Conservation (phyloP, 208 protist genomes). For the Phytomonas serpens region DNA sequence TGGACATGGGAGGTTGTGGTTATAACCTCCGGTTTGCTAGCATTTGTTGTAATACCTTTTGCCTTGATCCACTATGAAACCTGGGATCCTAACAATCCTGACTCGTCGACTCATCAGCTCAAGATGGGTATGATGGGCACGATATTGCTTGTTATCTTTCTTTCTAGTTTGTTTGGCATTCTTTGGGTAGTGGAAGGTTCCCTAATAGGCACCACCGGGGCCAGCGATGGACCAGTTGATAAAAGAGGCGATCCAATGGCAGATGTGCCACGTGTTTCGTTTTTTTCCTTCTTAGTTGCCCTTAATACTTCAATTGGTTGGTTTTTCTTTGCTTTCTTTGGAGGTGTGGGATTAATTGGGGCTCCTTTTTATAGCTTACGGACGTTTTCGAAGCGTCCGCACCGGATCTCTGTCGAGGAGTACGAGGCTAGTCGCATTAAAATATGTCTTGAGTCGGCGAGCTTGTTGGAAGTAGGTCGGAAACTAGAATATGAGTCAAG, state of each 20-base stretch:
- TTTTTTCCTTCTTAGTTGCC: conserved; percentile 40
- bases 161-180: neutral
- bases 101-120: conserved; percentile 14
- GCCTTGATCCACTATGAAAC: conserved; percentile 85
- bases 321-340: conserved; percentile 88
- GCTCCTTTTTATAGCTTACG: conserved; percentile 82
- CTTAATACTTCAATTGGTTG: conserved; percentile 64
- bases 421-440: conserved; percentile 59
- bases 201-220: neutral
- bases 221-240: neutral
- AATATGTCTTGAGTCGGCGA: conserved; percentile 55
- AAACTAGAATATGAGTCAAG: conserved; percentile 34
- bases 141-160: neutral
- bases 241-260: neutral
- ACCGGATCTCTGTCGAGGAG: conserved; percentile 60
- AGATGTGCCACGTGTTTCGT: conserved; percentile 32
- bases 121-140: conserved; percentile 11
- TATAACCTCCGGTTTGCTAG: conserved; percentile 15
- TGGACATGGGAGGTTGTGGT: conserved; percentile 25
- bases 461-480: conserved; percentile 52
- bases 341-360: conserved; percentile 86
- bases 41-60: conserved; percentile 75
- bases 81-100: conserved; percentile 44
- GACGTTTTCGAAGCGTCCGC: conserved; percentile 58
- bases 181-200: neutral